Base-by-base conservation (phyloP, 768 basidiomycete genomes). In the Serendipita sp. region DNA sequence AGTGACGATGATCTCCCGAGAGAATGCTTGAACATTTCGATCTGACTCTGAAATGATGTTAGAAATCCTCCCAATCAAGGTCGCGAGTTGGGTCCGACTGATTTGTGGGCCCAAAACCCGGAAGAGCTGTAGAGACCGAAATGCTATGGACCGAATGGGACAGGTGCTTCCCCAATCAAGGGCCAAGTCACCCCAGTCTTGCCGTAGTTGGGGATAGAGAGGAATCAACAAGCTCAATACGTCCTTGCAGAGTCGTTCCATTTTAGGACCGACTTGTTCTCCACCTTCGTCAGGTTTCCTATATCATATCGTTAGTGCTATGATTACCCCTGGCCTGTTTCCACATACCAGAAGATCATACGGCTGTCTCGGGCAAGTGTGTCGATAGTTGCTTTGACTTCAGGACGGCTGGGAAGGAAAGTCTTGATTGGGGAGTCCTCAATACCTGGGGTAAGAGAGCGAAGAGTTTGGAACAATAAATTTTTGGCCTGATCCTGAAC, bases 41-140 rank as follows among this genome's bases (percentile, higher is more conserved):
- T 91, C 87, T 5, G 85, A 73, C 8, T 83, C 85, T 1, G 90
- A 84, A 44, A 95, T 82, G 8, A 88, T 91, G 69, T 86, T 88
- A 15, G 90, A 90, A 5, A 95, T 75, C 31, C 93, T 81, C 34
- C 87, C 88, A 2, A 97, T 79, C 27, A 94, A 77, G 55, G 86
- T 80, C 1, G 88, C 87, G 16, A 96, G 78, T 72, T 89, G 86
- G 5, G 78, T 74, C 64, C 84, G 81, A 62, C 82, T 84, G 44
- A 91, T 79, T 31, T 80, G 77, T 0, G 91, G 87, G 70, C 83
- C 81, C 23, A 96, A 76, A 0, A 87, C 82, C 43, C 91, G 85
- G 74, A 90, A 92, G n/a, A 92, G 77, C 71, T 96, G 93, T 65
- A 96, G 76, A 8, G 92, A 94, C 36, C 92, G 81, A 74, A 88